These are phyloP conservation scores for Euclidium syriacum DNA, from an alignment of 345 rosid genomes.

Conservation along the genomic window DNA sequence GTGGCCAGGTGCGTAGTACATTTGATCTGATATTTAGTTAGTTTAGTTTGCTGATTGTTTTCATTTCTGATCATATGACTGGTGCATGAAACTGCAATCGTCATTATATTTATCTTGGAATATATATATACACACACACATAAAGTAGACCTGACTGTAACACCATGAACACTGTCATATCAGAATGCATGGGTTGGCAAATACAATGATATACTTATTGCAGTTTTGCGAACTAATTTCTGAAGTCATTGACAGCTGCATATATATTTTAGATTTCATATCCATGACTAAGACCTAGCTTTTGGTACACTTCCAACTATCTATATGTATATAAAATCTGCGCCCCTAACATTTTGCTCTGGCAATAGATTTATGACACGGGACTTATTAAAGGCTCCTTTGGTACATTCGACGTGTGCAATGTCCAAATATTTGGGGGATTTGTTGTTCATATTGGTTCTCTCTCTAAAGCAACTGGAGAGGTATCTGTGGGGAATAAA, in stretches of 20 bases:
- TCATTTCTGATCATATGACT: background rate
- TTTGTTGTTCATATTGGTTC: slow-evolving; percentile 88
- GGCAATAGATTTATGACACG: slow-evolving; percentile 71
- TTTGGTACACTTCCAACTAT: background rate
- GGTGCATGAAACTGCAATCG: background rate
- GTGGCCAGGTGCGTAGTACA: slow-evolving; percentile 92
- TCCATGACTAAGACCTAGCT: background rate
- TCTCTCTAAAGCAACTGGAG: slow-evolving; percentile 38
- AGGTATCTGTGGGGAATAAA: slow-evolving; percentile 59
- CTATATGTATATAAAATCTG: background rate
- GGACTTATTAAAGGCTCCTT: slow-evolving; percentile 72
- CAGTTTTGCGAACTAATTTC: background rate
- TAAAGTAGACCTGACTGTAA: background rate
- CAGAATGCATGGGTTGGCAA: background rate
- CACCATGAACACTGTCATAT: background rate
- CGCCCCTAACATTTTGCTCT: slow-evolving; percentile 17
- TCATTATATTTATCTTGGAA: background rate
- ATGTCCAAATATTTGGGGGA: slow-evolving; percentile 91
- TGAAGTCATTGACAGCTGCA: background rate
- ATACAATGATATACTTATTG: background rate
- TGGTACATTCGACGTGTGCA: slow-evolving; percentile 68
- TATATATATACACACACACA: too few relatives aligned
- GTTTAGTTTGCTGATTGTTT: background rate
- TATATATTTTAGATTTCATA: background rate
- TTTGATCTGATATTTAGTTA: background rate